A percentile compares a stretch with the other conserved stretches of the same genome.
These are phyloP conservation scores for Clonostachys rosea DNA, from an alignment of 2,329 filamentous ascomycete genomes.

Conservation along the genomic window DNA sequence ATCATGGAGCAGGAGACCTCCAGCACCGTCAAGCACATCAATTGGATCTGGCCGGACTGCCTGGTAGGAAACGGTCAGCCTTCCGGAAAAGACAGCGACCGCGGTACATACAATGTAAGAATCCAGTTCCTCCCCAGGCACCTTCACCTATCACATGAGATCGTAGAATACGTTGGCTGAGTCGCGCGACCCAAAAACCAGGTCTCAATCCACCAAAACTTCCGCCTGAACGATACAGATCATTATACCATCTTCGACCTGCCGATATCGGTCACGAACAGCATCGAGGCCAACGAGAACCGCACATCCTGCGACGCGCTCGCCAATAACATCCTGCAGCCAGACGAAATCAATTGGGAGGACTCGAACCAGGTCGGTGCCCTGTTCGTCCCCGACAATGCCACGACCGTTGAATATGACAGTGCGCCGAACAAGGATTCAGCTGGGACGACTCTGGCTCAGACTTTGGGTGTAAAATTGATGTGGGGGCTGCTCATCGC, in stretches of 20 bases:
- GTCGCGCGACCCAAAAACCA: constrained; percentile 12
- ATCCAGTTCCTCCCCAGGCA: not conserved
- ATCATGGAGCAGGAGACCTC: constrained; percentile 60
- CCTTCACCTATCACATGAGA: not conserved
- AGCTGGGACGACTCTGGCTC: no score
- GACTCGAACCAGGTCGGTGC: constrained; percentile 37
- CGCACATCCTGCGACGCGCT: constrained; percentile 45
- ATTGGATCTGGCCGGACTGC: constrained; percentile 68
- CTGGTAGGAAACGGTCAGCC: constrained; percentile 56
- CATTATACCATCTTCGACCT: constrained; percentile 69
- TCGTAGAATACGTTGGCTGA: not conserved
- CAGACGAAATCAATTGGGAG: constrained; percentile 35
- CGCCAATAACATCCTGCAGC: constrained; percentile 44
- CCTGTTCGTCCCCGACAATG: constrained; percentile 46
- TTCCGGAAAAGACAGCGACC: constrained; percentile 36
- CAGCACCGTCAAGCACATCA: constrained; percentile 70
- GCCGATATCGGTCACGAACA: constrained; percentile 64
- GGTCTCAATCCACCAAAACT: constrained; percentile 69
- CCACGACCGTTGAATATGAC: constrained; percentile 35
- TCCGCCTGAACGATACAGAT: constrained; percentile 57
- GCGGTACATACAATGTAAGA: constrained; percentile 59
- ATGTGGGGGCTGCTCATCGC: no score
- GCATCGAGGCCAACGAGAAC: constrained; percentile 38
- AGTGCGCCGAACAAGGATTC: not conserved
- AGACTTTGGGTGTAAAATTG: no score